Base-by-base conservation (phyloP, 495 filamentous ascomycete genomes). In the Daldinia vernicosa region DNA sequence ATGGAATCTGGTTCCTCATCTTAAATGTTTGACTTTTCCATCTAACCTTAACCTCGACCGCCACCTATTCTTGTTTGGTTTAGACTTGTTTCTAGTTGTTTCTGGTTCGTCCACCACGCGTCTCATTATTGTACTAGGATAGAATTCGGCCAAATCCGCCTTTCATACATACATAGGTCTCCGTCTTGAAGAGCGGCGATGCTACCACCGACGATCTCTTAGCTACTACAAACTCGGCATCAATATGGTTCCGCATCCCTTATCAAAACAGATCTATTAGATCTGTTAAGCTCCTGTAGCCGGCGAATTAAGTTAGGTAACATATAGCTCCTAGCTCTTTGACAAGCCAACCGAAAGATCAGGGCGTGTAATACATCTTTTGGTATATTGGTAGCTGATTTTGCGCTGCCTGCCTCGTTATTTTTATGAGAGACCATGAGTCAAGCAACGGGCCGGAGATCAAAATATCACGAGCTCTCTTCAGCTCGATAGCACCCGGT, bases 131-230 rank as follows among this genome's bases (percentile, higher is more conserved):
- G 55, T 53, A 43, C 24, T 59, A 47, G 43, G 30, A 65, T 53
- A 30, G 37, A 40, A 35, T 28, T 28, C 30, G 56, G 54, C 27
- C 60, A 56, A 40, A 51, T 32, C 52, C 51, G 43, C 39, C 43
- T 40, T 58, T 56, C 24, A 35, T 33, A 28, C 43, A 32, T 58
- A 51, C 24, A 35, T 33, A 28, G 9, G 24, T 56, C 32, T 58
- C 53, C 14, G 24, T 50, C 54, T 45, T 64, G 19, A 68, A 69
- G 57, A 65, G 66, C 69, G 61, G 70, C 70, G 24, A 73, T 58
- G 60, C 51, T 64, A 39, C 57, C 39, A 11, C 19, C 67, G 35
- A 52, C 60, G 32, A 60, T 60, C 56, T 45, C 50, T 39, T 47
- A 52, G 28, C 22, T 69, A 62, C 51, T 60, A 15, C n/a, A 37